Conservation (phyloP, 495 filamentous ascomycete species). For the Rostrohypoxylon terebratum region DNA sequence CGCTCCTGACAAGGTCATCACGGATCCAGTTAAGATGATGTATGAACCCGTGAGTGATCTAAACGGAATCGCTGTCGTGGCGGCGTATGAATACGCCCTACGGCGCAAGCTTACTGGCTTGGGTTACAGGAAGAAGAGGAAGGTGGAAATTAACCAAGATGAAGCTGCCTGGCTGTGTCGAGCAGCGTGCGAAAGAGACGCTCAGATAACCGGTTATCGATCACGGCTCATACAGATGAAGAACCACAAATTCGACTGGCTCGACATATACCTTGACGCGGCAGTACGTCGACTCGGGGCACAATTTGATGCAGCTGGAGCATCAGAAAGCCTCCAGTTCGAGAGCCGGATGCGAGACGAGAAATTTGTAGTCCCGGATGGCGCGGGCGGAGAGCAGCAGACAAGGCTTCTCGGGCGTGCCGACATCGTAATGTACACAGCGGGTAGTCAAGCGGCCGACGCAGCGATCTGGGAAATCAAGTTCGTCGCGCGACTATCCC, state of each 20-base stretch:
- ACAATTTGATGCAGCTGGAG: neutral
- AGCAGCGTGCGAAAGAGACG: constrained; percentile 1
- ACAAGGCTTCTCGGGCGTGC: constrained; percentile 1
- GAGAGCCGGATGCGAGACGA: neutral
- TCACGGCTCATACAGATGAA: constrained; percentile 7
- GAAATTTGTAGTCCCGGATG: neutral
- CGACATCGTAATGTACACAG: constrained; percentile 4
- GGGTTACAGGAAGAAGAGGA: neutral
- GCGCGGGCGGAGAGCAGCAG: neutral
- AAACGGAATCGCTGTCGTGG: constrained; percentile 5
- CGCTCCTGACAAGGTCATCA: constrained; percentile 7
- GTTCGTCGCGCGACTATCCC: constrained; percentile 1
- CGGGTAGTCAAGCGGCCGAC: neutral
- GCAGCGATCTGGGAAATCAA: constrained; percentile 15
- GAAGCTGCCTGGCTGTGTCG: constrained; percentile 1
- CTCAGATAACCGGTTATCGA: neutral
- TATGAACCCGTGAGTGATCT: constrained; percentile 8
- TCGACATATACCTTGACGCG: neutral
- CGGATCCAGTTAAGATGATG: constrained; percentile 5
- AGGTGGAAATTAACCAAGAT: neutral
- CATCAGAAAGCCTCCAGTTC: neutral
- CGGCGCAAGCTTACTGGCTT: neutral
- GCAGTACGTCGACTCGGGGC: neutral
- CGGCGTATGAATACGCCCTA: constrained; percentile 2
- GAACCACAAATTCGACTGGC: constrained; percentile 1